Evolutionary conservation across 768 basidiomycete genomes (phyloP), one percentile per base, ranked within the genome.

Genomic region (Pholiota molesta): DNA sequence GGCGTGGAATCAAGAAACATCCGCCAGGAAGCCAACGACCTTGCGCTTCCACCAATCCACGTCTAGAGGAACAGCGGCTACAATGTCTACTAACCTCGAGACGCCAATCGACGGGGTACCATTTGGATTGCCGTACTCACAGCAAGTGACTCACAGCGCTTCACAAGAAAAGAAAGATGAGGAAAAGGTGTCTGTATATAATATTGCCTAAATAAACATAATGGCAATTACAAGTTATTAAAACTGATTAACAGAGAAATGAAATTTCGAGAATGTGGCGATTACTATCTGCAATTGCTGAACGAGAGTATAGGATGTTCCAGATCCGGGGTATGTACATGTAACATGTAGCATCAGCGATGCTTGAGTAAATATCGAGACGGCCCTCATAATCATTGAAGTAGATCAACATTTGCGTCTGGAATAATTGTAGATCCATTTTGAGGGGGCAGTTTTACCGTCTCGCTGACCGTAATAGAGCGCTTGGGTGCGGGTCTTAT

Each of bases 1-100:
- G 26, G 81, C 79, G 2, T 81, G 80, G 82, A 72, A 65, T 39
- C 65, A 68, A 54, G 61, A 70, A 29, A 75, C 77, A 1, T 62
- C 73, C 14, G 62, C 59, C 5, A 54, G 40, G 8, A 62, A 42
- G 19, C 37, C 64, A 3, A 58, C 55, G 28, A 66, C 60, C 4
- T 49, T 66, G 28, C 66, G 39, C 11, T 67, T 67, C 7, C 45
- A 54, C 17, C 51, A 59, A n/a, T 49, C 65, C 13, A 63, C 62
- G 0, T 49, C 42, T 16, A 47, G 56, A 14, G 60, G 61, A 4
- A 61, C 52, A 14, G 55, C 40, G 9, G 62, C 61, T 2, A 42
- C 31, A 2, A 28, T 8, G 16, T 57, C 57, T 14, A 58, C 56
- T 16, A 56, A 62, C 10, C 44, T 65, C 14, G 65, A 62, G 16